Evolutionary conservation across 73 alveolate species (phyloP).

Genomic region (Symbiodinium natans): DNA sequence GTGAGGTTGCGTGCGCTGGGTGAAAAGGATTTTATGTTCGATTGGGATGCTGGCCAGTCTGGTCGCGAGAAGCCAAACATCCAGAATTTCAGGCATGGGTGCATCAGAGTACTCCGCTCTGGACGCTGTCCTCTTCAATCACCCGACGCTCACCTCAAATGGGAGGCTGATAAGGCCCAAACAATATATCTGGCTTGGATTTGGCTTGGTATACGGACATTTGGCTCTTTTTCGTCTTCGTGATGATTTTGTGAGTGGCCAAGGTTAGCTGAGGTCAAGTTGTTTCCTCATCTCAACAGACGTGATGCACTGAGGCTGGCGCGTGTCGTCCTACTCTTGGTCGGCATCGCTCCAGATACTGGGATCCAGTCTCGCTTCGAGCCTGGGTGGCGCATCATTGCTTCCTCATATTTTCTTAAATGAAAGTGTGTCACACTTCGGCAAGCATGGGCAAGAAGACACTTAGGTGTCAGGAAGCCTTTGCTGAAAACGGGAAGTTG

Average conservation of each 20-base stretch:
- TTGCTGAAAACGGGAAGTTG: too few species aligned
- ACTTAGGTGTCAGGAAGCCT: too few species aligned
- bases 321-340: conserved; percentile 51
- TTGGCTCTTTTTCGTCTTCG: too few species aligned
- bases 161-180: too few species aligned
- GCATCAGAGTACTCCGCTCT: conserved; percentile 68
- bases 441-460: too few species aligned
- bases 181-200: too few species aligned
- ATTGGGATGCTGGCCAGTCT: not conserved
- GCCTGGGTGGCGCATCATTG: not conserved
- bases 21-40: not conserved
- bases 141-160: not conserved
- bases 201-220: too few species aligned
- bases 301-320: too few species aligned
- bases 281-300: too few species aligned
- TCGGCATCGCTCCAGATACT: conserved; percentile 19
- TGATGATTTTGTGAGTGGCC: too few species aligned
- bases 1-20: not conserved
- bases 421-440: not conserved
- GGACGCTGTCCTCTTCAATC: conserved; percentile 62
- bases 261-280: too few species aligned
- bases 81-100: conserved; percentile 19
- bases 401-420: too few species aligned
- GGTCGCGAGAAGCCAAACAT: not conserved
- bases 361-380: not conserved